These are phyloP conservation scores for Tolypocladium tropicale DNA, from an alignment of 2,329 filamentous ascomycete species.

Conservation along the genomic window DNA sequence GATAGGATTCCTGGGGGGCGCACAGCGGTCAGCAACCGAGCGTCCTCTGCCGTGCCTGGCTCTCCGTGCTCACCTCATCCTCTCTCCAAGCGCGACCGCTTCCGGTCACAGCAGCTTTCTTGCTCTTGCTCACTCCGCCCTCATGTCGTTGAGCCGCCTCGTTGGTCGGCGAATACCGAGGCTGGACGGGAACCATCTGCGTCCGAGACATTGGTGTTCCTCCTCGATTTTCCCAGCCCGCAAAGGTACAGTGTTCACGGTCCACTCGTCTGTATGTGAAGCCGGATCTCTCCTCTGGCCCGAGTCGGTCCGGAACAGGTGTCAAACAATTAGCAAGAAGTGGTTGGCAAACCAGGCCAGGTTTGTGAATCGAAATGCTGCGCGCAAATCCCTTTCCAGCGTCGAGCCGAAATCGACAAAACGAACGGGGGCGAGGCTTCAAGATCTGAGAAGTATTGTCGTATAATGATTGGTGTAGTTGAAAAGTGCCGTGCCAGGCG, in stretches of 20 bases:
- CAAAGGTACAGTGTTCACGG: background rate
- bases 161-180: conserved; percentile 38
- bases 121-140: conserved; percentile 52
- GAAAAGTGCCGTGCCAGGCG: background rate
- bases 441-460: background rate
- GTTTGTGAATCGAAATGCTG: background rate
- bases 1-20: conserved; percentile 59
- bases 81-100: conserved; percentile 77
- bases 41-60: background rate
- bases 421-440: background rate
- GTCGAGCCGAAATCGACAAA: background rate
- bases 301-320: background rate
- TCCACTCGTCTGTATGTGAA: background rate
- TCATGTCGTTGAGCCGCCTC: conserved; percentile 48
- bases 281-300: background rate
- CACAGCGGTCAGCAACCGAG: conserved; percentile 1
- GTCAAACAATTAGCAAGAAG: background rate
- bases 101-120: conserved; percentile 59
- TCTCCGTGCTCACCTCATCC: conserved; percentile 54
- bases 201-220: conserved; percentile 36
- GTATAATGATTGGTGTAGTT: background rate
- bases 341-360: background rate
- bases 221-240: no score
- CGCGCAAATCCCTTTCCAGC: background rate
- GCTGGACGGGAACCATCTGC: conserved; percentile 32